phyloP scores from a whole-genome alignment of 208 protist species.

The Acanthamoeba healyi region DNA sequence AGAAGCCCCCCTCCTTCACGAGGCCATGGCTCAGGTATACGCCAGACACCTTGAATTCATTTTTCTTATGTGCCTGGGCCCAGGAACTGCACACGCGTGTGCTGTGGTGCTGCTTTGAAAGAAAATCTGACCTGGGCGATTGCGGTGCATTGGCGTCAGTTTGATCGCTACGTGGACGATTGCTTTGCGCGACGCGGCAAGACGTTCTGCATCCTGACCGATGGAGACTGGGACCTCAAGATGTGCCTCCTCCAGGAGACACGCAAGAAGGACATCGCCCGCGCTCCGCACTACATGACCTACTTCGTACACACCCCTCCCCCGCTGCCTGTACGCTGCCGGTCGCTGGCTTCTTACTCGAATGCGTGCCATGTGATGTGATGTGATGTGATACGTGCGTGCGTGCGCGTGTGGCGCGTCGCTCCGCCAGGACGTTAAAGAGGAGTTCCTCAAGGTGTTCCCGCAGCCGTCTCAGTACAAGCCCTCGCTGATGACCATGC shows the following conservation, averaged over 20 bases:
- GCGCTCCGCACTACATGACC: conserved; percentile 68
- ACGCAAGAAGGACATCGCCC: conserved; percentile 47
- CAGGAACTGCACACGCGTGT: too few species aligned
- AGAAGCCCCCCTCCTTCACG: conserved; percentile 15
- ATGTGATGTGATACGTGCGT: background rate
- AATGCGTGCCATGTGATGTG: background rate
- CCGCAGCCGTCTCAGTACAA: conserved; percentile 57
- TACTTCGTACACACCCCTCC: conserved; percentile 73
- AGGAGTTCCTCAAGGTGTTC: conserved; percentile 62
- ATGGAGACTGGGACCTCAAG: conserved; percentile 64
- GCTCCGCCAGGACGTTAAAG: conserved; percentile 23
- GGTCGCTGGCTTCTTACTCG: too few species aligned
- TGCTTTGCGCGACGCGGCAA: conserved; percentile 36
- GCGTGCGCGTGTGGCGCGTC: background rate
- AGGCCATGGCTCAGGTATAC: background rate
- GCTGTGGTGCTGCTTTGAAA: too few species aligned
- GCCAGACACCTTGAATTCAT: background rate
- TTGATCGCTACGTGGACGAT: conserved; percentile 51
- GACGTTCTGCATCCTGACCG: conserved; percentile 62
- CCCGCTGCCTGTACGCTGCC: too few species aligned
- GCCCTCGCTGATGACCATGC: conserved; percentile 58
- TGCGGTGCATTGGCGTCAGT: conserved; percentile 26
- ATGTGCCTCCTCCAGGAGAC: conserved; percentile 52
- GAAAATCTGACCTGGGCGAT: too few species aligned
- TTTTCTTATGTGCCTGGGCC: too few species aligned